Percentiles rank a stretch among this genome's conserved stretches.
These are phyloP conservation scores for Populus davidiana DNA, from an alignment of 345 rosid genomes.

Conservation along the genomic window DNA sequence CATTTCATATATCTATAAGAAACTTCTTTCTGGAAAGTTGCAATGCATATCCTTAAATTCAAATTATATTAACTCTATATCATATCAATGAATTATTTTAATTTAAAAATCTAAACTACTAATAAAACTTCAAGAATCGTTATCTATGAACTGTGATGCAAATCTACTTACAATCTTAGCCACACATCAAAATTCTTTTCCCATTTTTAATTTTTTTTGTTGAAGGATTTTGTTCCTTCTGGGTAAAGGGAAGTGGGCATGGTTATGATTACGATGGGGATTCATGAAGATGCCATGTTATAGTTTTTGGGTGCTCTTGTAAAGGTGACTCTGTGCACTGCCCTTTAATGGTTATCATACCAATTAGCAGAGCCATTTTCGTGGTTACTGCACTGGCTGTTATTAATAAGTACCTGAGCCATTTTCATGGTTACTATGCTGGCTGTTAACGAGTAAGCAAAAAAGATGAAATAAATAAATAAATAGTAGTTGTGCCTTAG, in stretches of 20 bases:
- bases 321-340: no score
- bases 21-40: no score
- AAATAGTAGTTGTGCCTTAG: background rate
- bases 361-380: no score
- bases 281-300: slow-evolving; percentile 16
- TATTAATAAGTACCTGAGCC: no score
- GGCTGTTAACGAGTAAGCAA: background rate
- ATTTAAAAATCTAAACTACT: no score
- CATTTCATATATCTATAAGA: no score
- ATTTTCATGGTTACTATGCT: no score
- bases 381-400: no score
- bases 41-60: no score
- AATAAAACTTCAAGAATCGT: no score
- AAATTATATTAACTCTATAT: background rate
- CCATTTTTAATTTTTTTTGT: background rate
- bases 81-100: no score
- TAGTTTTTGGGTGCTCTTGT: background rate
- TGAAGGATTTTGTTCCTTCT: slow-evolving; percentile 9
- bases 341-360: no score
- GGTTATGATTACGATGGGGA: slow-evolving; percentile 19
- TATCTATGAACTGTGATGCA: background rate
- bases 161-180: background rate
- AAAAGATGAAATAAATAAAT: slow-evolving; percentile 11
- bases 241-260: slow-evolving; percentile 24
- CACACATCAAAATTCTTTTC: background rate